phyloP scores from a whole-genome alignment of 257 asterid species.

The Nyctanthes arbortristis region DNA sequence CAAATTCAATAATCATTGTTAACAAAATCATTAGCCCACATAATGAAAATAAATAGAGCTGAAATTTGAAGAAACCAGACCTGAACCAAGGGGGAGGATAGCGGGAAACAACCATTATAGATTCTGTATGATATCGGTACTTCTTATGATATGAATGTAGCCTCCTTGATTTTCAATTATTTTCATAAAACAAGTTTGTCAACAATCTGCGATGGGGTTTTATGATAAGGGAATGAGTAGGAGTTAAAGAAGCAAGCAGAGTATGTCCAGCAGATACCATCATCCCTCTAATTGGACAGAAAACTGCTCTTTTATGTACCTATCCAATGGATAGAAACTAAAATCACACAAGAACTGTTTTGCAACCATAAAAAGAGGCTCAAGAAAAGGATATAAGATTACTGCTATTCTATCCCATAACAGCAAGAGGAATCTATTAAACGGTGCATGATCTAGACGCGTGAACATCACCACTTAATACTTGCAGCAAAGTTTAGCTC shows the following conservation, averaged over 20 bases:
- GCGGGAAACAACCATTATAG: slow-evolving; percentile 63
- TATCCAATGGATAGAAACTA: slow-evolving; percentile 56
- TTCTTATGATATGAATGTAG: slow-evolving; percentile 35
- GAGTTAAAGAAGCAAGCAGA: slow-evolving; percentile 73
- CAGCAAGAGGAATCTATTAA: background rate
- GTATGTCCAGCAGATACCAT: slow-evolving; percentile 63
- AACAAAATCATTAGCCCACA: slow-evolving; percentile 12
- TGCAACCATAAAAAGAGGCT: slow-evolving; percentile 19
- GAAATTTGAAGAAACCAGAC: slow-evolving; percentile 36
- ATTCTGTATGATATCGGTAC: slow-evolving; percentile 41
- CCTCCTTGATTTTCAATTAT: slow-evolving; percentile 46
- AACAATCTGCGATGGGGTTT: slow-evolving; percentile 67
- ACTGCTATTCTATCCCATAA: slow-evolving; percentile 9
- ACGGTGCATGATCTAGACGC: background rate
- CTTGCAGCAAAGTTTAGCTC: background rate
- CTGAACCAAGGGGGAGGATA: slow-evolving; percentile 93
- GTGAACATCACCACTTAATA: background rate
- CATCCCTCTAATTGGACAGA: slow-evolving; percentile 54
- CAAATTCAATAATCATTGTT: slow-evolving; percentile 20
- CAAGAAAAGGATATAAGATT: background rate
- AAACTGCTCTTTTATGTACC: slow-evolving; percentile 61
- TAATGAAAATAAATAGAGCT: background rate
- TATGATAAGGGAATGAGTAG: slow-evolving; percentile 64
- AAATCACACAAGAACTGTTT: slow-evolving; percentile 49
- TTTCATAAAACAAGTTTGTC: slow-evolving; percentile 36